Evolutionary conservation across 2,329 filamentous ascomycete species (phyloP), one percentile per base, ranked within the genome.

Genomic region (Leptoxyphium fumago): DNA sequence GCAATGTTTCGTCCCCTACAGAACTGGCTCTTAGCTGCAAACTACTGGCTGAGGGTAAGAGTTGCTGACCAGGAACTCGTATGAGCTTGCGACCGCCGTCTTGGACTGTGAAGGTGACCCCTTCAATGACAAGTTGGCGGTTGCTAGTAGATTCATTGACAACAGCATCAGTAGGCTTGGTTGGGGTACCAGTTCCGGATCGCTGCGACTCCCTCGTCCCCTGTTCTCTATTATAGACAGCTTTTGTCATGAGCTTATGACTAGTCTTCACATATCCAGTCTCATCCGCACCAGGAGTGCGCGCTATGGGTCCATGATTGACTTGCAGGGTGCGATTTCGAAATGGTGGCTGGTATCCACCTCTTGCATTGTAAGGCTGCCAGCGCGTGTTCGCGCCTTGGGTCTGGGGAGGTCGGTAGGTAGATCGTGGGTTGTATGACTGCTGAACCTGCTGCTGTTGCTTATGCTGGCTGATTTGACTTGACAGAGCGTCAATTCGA

Each of bases 11-110:
- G 10, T 46, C 32, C 11, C 32, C 32, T 50, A 43, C 21, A 26
- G 21, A 26, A 50, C 47, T 40, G 57, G 49, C 47, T 54, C 51
- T 53, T 42, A 17, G 10, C 26, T 26, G 13, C 28, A 53, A 44
- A 54, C 56, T 48, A 36, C 15, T 4, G 10, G 30, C 2, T 29
- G 17, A 29, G 28, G 45, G 39, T 30, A 38, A 28, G 18, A 4
- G 21, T 26, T 43, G 59, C 75, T 70, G 67, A 91, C 85, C 82
- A 55, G 77, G 72, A 48, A 80, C 64, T 57, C 82, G 82, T 49
- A 84, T 70, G 36, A 94, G 74, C 65, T 93, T 94, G 70, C 84
- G 88, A 52, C 87, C 86, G 51, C 82, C 80, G 50, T 82, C 77
- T 14, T 76, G 70, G 32, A 94, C 77, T 45, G 72, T 70, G 59